phyloP scores from a whole-genome alignment of 495 filamentous ascomycete species.

The Daldinia concentrica region DNA sequence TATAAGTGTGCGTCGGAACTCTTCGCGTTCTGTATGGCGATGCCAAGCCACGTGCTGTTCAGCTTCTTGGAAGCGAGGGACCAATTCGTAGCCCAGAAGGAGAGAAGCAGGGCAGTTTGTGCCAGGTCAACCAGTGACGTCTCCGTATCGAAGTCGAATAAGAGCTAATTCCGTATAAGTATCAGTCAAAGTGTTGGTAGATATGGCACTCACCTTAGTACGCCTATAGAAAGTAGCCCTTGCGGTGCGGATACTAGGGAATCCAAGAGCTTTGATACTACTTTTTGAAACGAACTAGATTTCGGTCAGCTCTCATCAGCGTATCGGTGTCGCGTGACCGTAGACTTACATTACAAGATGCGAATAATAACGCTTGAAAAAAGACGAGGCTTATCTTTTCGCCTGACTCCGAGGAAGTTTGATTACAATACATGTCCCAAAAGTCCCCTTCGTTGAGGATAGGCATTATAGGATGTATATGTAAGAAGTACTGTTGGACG shows the following conservation, averaged over 20 bases:
- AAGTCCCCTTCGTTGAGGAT: conserved; percentile 60
- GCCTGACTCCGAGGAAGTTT: conserved; percentile 3
- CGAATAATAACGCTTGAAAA: conserved; percentile 60
- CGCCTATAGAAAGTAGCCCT: conserved; percentile 55
- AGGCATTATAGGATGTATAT: conserved; percentile 58
- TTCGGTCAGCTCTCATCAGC: background rate
- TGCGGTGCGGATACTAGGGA: conserved; percentile 53
- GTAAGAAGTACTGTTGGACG: conserved; percentile 58
- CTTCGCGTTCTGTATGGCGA: conserved; percentile 59
- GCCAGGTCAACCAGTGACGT: conserved; percentile 48
- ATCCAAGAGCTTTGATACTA: conserved; percentile 55
- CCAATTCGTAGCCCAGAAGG: conserved; percentile 51
- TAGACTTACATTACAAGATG: conserved; percentile 55
- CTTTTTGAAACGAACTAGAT: conserved; percentile 53
- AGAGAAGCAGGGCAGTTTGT: conserved; percentile 58
- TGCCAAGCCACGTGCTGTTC: conserved; percentile 58
- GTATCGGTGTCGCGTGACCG: background rate
- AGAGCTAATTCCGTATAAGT: conserved; percentile 36
- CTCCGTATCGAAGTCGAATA: conserved; percentile 51
- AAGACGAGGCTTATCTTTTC: conserved; percentile 57
- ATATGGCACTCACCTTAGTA: conserved; percentile 47
- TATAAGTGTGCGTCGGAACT: conserved; percentile 54
- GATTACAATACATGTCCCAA: conserved; percentile 54
- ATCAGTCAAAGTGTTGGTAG: background rate
- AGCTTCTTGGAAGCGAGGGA: conserved; percentile 51